Percentiles rank a stretch among this genome's conserved stretches.
These are phyloP conservation scores for Pythium dissotocum DNA, from an alignment of 352 stramenopile genomes.

Conservation along the genomic window DNA sequence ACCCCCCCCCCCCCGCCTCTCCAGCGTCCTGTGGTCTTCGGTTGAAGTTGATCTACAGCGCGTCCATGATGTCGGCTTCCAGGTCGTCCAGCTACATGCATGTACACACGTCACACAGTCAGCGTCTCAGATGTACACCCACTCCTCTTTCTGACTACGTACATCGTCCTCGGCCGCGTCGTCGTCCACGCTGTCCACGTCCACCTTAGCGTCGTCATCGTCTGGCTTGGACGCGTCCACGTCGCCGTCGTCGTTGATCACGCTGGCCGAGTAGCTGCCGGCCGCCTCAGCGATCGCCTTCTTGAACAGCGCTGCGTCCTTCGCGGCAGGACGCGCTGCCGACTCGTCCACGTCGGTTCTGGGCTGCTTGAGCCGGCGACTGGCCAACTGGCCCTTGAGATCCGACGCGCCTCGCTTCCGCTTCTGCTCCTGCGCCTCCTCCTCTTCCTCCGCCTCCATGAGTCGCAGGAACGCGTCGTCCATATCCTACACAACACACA, in stretches of 20 bases:
- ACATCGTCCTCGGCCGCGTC: slow-evolving; percentile 39
- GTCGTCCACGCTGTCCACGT: slow-evolving; percentile 22
- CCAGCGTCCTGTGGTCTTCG: not conserved
- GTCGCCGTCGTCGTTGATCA: slow-evolving; percentile 5
- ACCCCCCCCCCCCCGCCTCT: no score
- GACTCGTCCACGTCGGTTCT: slow-evolving; percentile 27
- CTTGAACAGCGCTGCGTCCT: slow-evolving; percentile 5
- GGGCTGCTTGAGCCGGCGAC: slow-evolving; percentile 38
- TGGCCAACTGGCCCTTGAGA: slow-evolving; percentile 47
- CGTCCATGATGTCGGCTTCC: slow-evolving; percentile 72
- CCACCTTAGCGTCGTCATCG: not conserved
- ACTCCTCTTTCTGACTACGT: slow-evolving; percentile 8
- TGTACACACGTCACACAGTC: not conserved
- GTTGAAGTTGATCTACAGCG: slow-evolving; percentile 36
- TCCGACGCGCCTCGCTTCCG: slow-evolving; percentile 52
- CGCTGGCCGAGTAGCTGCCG: slow-evolving; percentile 1
- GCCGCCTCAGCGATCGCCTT: not conserved
- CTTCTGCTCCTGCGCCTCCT: slow-evolving; percentile 49
- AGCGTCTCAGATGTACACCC: not conserved
- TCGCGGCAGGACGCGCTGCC: not conserved
- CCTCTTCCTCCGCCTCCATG: slow-evolving; percentile 76
- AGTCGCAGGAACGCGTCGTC: slow-evolving; percentile 77
- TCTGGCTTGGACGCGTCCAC: slow-evolving; percentile 2
- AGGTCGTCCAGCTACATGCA: slow-evolving; percentile 61
- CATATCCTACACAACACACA: slow-evolving; percentile 39